A percentile compares a stretch with the other conserved stretches of the same genome.
Conservation (phyloP, 306 rosid species). For the Prunus davidiana region DNA sequence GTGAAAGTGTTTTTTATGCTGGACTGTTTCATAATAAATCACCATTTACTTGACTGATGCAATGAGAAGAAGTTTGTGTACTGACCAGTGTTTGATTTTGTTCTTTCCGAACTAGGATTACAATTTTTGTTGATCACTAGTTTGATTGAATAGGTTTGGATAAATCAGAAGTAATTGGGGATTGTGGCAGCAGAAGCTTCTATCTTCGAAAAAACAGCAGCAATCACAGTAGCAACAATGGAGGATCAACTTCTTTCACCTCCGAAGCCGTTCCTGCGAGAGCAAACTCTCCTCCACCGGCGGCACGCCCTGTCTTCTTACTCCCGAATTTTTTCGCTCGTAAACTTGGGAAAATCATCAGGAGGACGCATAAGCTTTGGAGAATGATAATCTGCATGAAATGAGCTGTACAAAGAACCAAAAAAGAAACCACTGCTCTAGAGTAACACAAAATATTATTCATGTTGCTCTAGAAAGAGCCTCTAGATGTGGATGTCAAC, state of each 20-base stretch:
- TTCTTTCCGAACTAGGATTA: neutral
- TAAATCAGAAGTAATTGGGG: constrained; percentile 61
- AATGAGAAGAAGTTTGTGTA: neutral
- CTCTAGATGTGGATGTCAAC: neutral
- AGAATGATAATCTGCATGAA: constrained; percentile 53
- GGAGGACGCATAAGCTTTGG: constrained; percentile 68
- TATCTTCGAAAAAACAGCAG: constrained; percentile 49
- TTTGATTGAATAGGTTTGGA: constrained; percentile 59
- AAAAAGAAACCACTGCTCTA: neutral
- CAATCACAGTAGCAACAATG: constrained; percentile 13
- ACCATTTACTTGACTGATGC: neutral
- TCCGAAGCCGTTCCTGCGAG: constrained; percentile 22
- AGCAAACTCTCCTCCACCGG: constrained; percentile 27
- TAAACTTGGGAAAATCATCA: constrained; percentile 43
- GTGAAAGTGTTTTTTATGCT: neutral
- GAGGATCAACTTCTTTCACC: constrained; percentile 24
- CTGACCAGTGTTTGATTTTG: neutral
- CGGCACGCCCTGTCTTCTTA: constrained; percentile 32
- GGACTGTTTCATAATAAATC: neutral
- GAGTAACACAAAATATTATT: constrained; percentile 30
- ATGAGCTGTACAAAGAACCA: constrained; percentile 11
- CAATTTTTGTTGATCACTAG: neutral
- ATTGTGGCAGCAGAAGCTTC: constrained; percentile 74
- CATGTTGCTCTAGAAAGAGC: constrained; percentile 20
- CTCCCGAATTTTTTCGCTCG: constrained; percentile 37